Percentiles rank a stretch among this genome's conserved stretches.
Conservation (phyloP, 2,329 filamentous ascomycete genomes). For the Pseudogymnoascus sp. region DNA sequence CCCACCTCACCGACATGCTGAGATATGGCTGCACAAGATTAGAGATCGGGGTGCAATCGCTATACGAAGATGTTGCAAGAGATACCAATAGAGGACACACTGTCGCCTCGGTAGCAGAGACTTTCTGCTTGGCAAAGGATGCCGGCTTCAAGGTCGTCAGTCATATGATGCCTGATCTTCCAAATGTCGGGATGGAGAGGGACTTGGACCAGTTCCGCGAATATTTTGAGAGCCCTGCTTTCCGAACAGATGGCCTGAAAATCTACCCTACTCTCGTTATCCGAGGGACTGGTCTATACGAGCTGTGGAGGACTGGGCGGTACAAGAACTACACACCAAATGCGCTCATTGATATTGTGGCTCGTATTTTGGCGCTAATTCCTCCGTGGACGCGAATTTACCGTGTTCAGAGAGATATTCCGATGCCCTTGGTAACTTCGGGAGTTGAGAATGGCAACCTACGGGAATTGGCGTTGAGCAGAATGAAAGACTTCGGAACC, state of each 20-base stretch:
- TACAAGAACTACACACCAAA: constrained; percentile 99
- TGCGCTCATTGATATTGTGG: constrained; percentile 88
- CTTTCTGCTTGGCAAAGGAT: constrained; percentile 94
- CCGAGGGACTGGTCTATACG: constrained; percentile 89
- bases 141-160: constrained; percentile 98
- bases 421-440: constrained; percentile 98
- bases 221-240: constrained; percentile 94
- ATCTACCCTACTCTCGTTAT: constrained; percentile 98
- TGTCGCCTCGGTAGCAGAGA: constrained; percentile 89
- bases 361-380: constrained; percentile 87
- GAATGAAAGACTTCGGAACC: constrained; percentile 99
- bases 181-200: constrained; percentile 96
- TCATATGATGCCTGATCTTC: constrained; percentile 99
- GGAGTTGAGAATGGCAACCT: constrained; percentile 97
- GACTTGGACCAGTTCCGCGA: constrained; percentile 95
- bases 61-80: constrained; percentile 97
- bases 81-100: constrained; percentile 97
- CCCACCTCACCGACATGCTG: constrained; percentile 92
- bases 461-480: constrained; percentile 82
- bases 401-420: constrained; percentile 95
- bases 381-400: constrained; percentile 98
- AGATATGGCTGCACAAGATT: constrained; percentile 94
- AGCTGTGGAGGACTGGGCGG: constrained; percentile 90
- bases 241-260: constrained; percentile 93
- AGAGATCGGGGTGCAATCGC: constrained; percentile 89